A percentile compares a stretch with the other conserved stretches of the same genome.
Conservation (phyloP, 768 basidiomycete species). For the Trametes cinnabarina region DNA sequence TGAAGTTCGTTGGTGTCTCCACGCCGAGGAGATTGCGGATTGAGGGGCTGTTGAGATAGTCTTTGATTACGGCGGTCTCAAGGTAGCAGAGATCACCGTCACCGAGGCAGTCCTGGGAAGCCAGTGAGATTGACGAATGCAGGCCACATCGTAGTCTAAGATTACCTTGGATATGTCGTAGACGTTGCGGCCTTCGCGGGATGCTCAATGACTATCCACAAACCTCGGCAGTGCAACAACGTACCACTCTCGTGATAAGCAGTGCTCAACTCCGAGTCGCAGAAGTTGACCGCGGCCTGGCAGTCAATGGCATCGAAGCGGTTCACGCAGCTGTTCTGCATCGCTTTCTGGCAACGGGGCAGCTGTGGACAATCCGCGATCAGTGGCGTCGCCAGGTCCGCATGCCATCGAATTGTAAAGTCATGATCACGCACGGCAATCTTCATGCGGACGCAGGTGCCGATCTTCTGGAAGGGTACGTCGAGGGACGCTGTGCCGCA, state of each 20-base stretch:
- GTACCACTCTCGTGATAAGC: slow-evolving; percentile 40
- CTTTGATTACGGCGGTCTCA: slow-evolving; percentile 39
- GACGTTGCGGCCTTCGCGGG: slow-evolving; percentile 42
- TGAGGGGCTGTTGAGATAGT: slow-evolving; percentile 46
- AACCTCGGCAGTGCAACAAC: too few relatives aligned
- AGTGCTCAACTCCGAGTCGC: slow-evolving; percentile 51
- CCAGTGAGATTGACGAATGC: background rate
- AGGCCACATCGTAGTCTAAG: background rate
- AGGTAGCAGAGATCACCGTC: slow-evolving; percentile 37
- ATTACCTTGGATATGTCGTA: slow-evolving; percentile 58
- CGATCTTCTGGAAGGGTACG: slow-evolving; percentile 45
- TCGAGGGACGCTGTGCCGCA: slow-evolving; percentile 52
- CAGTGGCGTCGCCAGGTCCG: background rate
- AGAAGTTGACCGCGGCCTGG: slow-evolving; percentile 64
- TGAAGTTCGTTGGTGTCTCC: slow-evolving; percentile 48
- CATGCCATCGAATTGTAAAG: background rate
- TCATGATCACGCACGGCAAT: slow-evolving; percentile 41
- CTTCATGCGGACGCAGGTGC: slow-evolving; percentile 57
- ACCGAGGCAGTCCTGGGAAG: slow-evolving; percentile 20
- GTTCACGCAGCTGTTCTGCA: slow-evolving; percentile 61
- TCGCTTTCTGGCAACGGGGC: slow-evolving; percentile 61
- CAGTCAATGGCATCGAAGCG: slow-evolving; percentile 67
- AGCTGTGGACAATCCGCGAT: slow-evolving; percentile 38
- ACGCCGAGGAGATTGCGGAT: slow-evolving; percentile 48
- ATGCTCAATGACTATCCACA: background rate